A percentile compares a stretch with the other conserved stretches of the same genome.
Conservation (phyloP, 2,329 filamentous ascomycete genomes). For the Hymenoscyphus repandus region DNA sequence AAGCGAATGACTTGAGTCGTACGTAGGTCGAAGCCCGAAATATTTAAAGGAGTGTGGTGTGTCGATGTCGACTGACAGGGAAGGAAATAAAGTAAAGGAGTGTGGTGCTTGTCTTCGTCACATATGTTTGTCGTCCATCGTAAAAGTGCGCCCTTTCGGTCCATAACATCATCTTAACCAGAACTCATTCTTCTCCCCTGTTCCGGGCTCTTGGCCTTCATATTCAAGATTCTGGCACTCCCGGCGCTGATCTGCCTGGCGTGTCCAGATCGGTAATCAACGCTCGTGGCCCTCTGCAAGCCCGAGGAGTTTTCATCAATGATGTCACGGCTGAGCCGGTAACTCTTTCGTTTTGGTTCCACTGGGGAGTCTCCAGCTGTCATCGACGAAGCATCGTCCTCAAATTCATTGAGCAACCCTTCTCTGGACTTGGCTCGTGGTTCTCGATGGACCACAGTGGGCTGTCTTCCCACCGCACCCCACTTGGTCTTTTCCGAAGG, state of each 20-base stretch:
- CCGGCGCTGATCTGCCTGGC: slow-evolving; percentile 70
- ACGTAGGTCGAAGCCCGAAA: slow-evolving; percentile 23
- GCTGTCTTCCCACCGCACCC: slow-evolving; percentile 39
- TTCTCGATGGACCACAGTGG: slow-evolving; percentile 59
- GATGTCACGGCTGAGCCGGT: slow-evolving; percentile 11
- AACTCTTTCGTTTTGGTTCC: slow-evolving; percentile 30
- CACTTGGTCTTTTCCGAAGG: slow-evolving; percentile 27
- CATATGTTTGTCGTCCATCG: slow-evolving; percentile 15
- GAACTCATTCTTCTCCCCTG: slow-evolving; percentile 41
- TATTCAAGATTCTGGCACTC: slow-evolving; percentile 68
- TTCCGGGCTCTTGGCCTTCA: slow-evolving; percentile 50
- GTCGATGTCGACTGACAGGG: slow-evolving; percentile 22
- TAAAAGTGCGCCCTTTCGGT: slow-evolving; percentile 3
- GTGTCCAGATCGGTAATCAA: slow-evolving; percentile 58
- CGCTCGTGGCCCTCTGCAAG: slow-evolving; percentile 63
- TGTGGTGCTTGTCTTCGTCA: slow-evolving; percentile 29
- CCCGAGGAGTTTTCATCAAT: slow-evolving; percentile 17
- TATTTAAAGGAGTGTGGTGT: slow-evolving; percentile 29
- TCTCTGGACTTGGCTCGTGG: slow-evolving; percentile 55
- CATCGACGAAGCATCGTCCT: slow-evolving; percentile 19
- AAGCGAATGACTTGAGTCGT: slow-evolving; percentile 13
- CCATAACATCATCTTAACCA: slow-evolving; percentile 13
- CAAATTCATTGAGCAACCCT: slow-evolving; percentile 39
- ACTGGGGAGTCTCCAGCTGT: slow-evolving; percentile 22
- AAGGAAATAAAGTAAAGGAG: slow-evolving; percentile 28